Conservation (phyloP, 352 stramenopile genomes). For the Globisporangium polare region DNA sequence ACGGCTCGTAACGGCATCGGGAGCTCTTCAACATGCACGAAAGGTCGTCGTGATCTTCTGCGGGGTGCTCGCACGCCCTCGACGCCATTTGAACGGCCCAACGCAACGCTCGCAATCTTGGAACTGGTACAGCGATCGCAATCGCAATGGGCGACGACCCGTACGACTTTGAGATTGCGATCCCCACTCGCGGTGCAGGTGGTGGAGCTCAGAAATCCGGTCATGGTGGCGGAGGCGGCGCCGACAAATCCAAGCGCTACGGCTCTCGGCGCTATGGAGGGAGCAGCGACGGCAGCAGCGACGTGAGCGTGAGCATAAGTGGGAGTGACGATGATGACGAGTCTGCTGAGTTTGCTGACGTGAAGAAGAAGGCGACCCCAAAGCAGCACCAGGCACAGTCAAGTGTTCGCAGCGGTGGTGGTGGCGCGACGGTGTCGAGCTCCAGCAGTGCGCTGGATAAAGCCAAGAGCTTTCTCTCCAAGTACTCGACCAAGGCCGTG, state of each 20-base stretch:
- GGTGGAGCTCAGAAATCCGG: background rate
- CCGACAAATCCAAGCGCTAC: background rate
- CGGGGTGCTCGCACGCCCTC: no score
- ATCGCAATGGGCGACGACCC: conserved; percentile 19
- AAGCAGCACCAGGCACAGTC: background rate
- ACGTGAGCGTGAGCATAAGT: conserved; percentile 9
- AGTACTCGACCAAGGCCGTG: conserved; percentile 45
- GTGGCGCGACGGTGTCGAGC: background rate
- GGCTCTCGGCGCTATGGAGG: conserved; percentile 2
- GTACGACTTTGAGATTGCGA: conserved; percentile 31
- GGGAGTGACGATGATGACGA: background rate
- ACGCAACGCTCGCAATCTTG: no score
- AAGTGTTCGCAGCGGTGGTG: background rate
- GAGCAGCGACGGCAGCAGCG: background rate
- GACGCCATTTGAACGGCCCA: no score
- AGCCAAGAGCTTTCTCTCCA: conserved; percentile 69
- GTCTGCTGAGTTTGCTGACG: background rate
- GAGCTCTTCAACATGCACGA: background rate
- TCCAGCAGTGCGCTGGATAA: conserved; percentile 51
- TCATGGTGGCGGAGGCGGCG: background rate
- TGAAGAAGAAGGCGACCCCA: background rate
- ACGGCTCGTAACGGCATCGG: background rate
- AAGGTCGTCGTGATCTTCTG: background rate
- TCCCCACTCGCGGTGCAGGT: background rate
- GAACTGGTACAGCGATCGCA: background rate